phyloP scores from a whole-genome alignment of 2,329 filamentous ascomycete genomes.

The Trichoderma harzianum region DNA sequence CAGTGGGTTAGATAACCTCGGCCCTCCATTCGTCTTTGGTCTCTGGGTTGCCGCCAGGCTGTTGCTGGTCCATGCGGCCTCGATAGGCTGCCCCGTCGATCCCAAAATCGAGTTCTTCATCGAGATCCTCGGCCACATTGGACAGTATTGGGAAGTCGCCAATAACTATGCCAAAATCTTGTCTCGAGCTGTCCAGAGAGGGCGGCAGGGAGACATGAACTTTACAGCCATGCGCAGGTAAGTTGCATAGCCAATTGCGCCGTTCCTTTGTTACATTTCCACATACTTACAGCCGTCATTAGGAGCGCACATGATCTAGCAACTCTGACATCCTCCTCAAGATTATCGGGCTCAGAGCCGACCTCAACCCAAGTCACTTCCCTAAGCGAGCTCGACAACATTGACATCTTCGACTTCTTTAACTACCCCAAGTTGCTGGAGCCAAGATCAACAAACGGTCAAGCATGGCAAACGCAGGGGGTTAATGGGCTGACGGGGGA shows the following conservation, averaged over 20 bases:
- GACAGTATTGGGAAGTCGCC: constrained; percentile 44
- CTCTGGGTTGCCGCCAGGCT: constrained; percentile 43
- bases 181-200: constrained; percentile 37
- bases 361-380: constrained; percentile 39
- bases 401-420: constrained; percentile 46
- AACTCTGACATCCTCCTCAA: constrained; percentile 34
- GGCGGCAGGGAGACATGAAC: constrained; percentile 34
- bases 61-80: constrained; percentile 41
- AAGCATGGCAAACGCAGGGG: constrained; percentile 26
- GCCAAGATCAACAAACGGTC: constrained; percentile 21
- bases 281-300: background rate
- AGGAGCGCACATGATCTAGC: constrained; percentile 41
- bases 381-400: constrained; percentile 40
- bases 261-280: too few species aligned
- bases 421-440: constrained; percentile 38
- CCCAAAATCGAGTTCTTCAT: constrained; percentile 43
- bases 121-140: constrained; percentile 40
- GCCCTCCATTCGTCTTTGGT: constrained; percentile 43
- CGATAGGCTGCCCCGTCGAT: constrained; percentile 36
- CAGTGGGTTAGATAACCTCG: constrained; percentile 41
- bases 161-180: constrained; percentile 42
- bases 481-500: constrained; percentile 24
- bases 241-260: background rate
- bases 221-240: constrained; percentile 42
- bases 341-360: constrained; percentile 37